Evolutionary conservation across 2,329 filamentous ascomycete species (phyloP), one percentile per base, ranked within the genome.

Genomic region (Claviceps humidiphila): DNA sequence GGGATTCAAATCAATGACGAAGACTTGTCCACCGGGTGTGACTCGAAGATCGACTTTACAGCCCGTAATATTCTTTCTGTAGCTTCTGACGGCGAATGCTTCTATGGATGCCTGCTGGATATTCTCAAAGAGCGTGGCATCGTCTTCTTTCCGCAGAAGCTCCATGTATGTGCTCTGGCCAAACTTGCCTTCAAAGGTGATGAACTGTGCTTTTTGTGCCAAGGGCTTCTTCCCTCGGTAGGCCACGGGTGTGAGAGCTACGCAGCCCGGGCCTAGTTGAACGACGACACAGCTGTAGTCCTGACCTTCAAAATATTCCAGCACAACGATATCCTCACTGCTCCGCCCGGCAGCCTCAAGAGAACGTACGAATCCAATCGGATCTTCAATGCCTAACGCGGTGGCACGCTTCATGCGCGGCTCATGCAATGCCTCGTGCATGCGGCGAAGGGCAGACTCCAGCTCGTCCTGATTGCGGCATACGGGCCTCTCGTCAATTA

Each of bases 141-240:
- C 42, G 20, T 51, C 26, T 26, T 17, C 9, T 26, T 51, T 51
- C 20, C n/a, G 41, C 26, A 51, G 34, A 4, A 51, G 49, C 24
- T 51, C 42, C 7, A 2, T 8, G 16, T 40, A 20, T 16, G 30
- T 51, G 13, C 26, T 30, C 17, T n/a, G 30, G 6, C 40, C 49
- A 17, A 45, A 46, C 42, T 46, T 51, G 11, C 17, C 3, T 20
- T 51, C 49, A 40, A 51, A 51, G 40, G 48, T 50, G 26, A 50
- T 9, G 13, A 50, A 50, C 9, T 34, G 16, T 20, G 43, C 48
- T 17, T 50, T 17, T 17, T 26, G 24, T 26, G 24, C 6, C 24
- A 26, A 26, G 24, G 24, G 24, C 24, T 26, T 26, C 48, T 43
- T 50, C 48, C 22, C 43, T 30, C 24, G 22, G 13, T 43, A n/a